Percentiles rank a stretch among this genome's conserved stretches.
Conservation (phyloP, 2,329 filamentous ascomycete species). For the Sclerotinia spermophila region DNA sequence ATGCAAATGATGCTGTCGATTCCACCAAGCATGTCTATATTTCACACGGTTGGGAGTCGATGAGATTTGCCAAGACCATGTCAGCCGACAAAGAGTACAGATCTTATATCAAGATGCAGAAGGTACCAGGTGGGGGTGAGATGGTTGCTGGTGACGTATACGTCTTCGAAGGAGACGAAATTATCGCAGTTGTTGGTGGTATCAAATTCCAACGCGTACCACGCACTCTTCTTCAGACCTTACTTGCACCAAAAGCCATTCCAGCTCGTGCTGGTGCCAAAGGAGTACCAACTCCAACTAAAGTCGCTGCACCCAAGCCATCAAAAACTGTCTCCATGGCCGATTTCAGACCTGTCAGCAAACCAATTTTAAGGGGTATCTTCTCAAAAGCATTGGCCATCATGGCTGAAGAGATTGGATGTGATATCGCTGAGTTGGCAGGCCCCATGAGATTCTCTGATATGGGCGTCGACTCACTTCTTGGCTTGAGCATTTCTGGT, state of each 20-base stretch:
- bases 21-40: constrained; percentile 31
- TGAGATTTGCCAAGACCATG: constrained; percentile 28
- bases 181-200: constrained; percentile 37
- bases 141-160: constrained; percentile 40
- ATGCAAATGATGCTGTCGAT: constrained; percentile 43
- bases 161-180: constrained; percentile 36
- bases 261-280: not conserved
- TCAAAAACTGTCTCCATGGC: not conserved
- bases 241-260: constrained; percentile 17
- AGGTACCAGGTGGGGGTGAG: constrained; percentile 32
- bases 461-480: constrained; percentile 57
- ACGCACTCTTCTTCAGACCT: constrained; percentile 15
- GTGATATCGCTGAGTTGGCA: constrained; percentile 51
- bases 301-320: not conserved
- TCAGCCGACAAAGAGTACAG: constrained; percentile 26
- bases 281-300: not conserved
- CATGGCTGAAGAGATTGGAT: constrained; percentile 53
- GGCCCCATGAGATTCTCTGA: constrained; percentile 54
- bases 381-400: constrained; percentile 47
- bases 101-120: constrained; percentile 34
- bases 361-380: constrained; percentile 25
- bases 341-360: constrained; percentile 26
- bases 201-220: constrained; percentile 29
- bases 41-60: constrained; percentile 32
- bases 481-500: constrained; percentile 53